Base-by-base conservation (phyloP, 1,284 basidiomycete genomes). In the Pseudozyma hubeiensis region DNA sequence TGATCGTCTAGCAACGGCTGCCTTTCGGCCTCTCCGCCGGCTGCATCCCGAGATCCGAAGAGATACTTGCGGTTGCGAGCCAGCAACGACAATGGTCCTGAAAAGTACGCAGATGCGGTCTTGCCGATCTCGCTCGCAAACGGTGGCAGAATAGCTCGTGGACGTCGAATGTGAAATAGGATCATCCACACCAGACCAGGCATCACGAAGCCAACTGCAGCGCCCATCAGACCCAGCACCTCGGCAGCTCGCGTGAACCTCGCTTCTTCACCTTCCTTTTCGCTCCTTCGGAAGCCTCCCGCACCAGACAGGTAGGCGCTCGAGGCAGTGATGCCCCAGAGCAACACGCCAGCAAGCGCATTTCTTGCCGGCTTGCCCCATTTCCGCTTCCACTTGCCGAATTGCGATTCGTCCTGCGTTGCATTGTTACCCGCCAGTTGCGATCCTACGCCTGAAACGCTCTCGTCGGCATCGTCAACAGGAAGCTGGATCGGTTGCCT, bases 121-220 rank as follows among this genome's bases (percentile, higher is more conserved):
- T 65, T 61, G 53, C 76, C 67, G 19, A 77, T 45, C 45, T 70
- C 64, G 24, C 72, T 71, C 0, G 78, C 70, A 47, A 78, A 76
- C 3, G 75, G 66, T 30, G 77, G 63, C 17, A 83, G 56, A 35
- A 83, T 83, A 4, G 78, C 77, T 9, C 82, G 64, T 31, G 81
- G 82, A 13, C 75, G 59, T 17, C 81, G 76, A 17, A 83, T 67
- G 37, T 76, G 72, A 54, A 83, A 82, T 19, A 82, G 37, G 14
- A 82, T 72, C 52, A 80, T 66, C 82, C 82, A 83, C n/a, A 80
- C 78, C 16, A 83, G 37, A 2, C 78, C 77, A 3, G 82, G 82
- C 53, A 81, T 69, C 24, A 83, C 71, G 34, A 81, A 81, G 7
- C 81, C 82, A 1, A 81, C 82, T 9, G 59, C 64, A 3, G 80